These are phyloP conservation scores for Baeospora myosura DNA, from an alignment of 1,284 basidiomycete genomes.

Conservation along the genomic window DNA sequence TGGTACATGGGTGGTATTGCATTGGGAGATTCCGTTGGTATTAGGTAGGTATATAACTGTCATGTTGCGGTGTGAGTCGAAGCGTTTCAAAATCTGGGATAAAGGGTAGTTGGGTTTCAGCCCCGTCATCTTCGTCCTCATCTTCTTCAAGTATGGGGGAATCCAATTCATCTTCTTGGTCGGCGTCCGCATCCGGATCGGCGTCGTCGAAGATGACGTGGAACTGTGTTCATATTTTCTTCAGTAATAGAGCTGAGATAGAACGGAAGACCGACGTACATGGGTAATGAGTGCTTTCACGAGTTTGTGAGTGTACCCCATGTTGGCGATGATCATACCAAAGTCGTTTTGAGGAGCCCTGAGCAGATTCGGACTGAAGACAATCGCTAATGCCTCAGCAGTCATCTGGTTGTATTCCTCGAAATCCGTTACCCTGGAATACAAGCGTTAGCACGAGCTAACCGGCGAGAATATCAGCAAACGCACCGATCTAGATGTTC, in stretches of 20 bases:
- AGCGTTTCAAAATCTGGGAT: too few relatives aligned
- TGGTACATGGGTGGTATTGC: too few relatives aligned
- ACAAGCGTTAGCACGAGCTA: slow-evolving; percentile 9
- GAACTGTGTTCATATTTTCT: slow-evolving; percentile 25
- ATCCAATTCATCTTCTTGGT: slow-evolving; percentile 37
- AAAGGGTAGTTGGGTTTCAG: background rate
- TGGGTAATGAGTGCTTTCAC: slow-evolving; percentile 75
- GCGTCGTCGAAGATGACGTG: slow-evolving; percentile 43
- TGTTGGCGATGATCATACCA: slow-evolving; percentile 67
- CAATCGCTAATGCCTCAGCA: slow-evolving; percentile 72
- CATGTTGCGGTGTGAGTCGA: too few relatives aligned
- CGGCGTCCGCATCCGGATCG: slow-evolving; percentile 34
- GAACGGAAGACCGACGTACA: slow-evolving; percentile 39
- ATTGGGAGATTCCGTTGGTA: too few relatives aligned
- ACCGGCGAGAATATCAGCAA: slow-evolving; percentile 1
- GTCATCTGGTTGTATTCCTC: slow-evolving; percentile 86
- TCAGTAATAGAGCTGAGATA: background rate
- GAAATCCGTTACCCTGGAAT: slow-evolving; percentile 66
- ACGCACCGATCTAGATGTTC: slow-evolving; percentile 77
- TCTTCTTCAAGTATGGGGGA: slow-evolving; percentile 37
- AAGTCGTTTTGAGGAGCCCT: slow-evolving; percentile 69
- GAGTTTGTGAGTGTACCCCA: slow-evolving; percentile 67
- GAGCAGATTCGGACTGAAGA: slow-evolving; percentile 74
- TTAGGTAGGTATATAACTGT: too few relatives aligned
- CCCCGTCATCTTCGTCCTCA: slow-evolving; percentile 24